Evolutionary conservation across 202 grass and related monocot genomes (phyloP), one percentile per base, ranked within the genome.

Genomic region (Dendrocalamus latiflorus): DNA sequence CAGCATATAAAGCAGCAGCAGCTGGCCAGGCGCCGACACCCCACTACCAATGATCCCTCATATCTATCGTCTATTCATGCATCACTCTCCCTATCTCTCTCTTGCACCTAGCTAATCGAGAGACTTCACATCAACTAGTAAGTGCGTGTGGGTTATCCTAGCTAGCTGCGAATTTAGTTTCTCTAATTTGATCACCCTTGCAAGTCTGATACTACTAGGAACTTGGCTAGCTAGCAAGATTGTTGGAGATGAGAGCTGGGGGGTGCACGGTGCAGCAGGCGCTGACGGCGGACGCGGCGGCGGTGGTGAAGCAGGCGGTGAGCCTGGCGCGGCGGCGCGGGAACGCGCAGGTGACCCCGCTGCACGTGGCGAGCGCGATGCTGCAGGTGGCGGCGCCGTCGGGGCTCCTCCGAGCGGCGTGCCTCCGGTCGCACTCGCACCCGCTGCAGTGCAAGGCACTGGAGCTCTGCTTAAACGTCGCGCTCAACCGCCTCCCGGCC

Each of bases 381-480:
- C 87, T 98, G 68, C 93, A 34, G 78, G 56, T 8, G 11, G 79
- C 83, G 39, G 11, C 88, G 20, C 1, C 87, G 37, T 2, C 67
- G 9, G 90, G 91, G 37, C 72, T 97, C 21, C 86, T 97, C 22
- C 91, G 94, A 24, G 58, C 86, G 26, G 89, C 94, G 24, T 97
- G 94, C 84, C 88, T 97, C 42, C 92, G 73, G 49, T 97, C 91
- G 33, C 90, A 97, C 77, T 92, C 94, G 16, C 94, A 97, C 72
- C 94, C 91, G 33, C 94, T 97, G 56, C 94, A 89, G 88, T 97
- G 90, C 81, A 97, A 97, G 71, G 91, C 91, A 18, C 90, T 97
- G 26, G 94, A 97, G 91, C 85, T 97, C n/a, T 97, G 94, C 83
- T 94, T 97, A 81, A 97, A 97, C 66, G 94, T 97, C 36, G 90